Evolutionary conservation across 148 eudicot species (phyloP).

Genomic region (Vaccinium myrtillus): DNA sequence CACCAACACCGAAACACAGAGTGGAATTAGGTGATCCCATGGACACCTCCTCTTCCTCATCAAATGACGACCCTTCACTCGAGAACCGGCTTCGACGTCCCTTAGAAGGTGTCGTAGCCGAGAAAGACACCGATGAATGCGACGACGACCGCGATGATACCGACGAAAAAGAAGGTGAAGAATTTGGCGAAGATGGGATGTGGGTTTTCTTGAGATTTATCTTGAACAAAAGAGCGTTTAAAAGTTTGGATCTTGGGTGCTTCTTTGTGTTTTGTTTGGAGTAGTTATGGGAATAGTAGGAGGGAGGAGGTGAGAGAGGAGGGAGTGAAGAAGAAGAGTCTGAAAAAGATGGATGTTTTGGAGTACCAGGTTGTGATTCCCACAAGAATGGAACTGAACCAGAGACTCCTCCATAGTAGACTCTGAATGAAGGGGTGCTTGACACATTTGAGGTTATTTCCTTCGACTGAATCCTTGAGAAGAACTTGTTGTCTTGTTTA

Average conservation of each 20-base stretch:
- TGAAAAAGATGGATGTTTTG: slow-evolving; percentile 45
- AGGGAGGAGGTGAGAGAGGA: slow-evolving; percentile 57
- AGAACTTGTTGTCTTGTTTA: slow-evolving; percentile 40
- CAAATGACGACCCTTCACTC: slow-evolving; percentile 23
- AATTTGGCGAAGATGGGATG: slow-evolving; percentile 12
- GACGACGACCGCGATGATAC: slow-evolving; percentile 22
- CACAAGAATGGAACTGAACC: slow-evolving; percentile 67
- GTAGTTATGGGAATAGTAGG: slow-evolving; percentile 23
- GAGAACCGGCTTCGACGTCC: slow-evolving; percentile 9
- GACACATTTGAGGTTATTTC: slow-evolving; percentile 30
- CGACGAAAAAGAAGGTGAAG: slow-evolving; percentile 22
- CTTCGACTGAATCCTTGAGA: slow-evolving; percentile 43
- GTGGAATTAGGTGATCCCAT: slow-evolving; percentile 29
- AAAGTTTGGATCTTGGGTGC: slow-evolving; percentile 28
- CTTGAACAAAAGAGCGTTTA: slow-evolving; percentile 22
- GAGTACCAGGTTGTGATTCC: slow-evolving; percentile 89
- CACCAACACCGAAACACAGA: slow-evolving; percentile 32
- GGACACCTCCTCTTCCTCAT: slow-evolving; percentile 16
- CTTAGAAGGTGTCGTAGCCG: neutral
- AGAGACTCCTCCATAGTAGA: slow-evolving; percentile 55
- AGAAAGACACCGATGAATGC: neutral
- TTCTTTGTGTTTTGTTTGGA: slow-evolving; percentile 13
- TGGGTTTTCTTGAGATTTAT: slow-evolving; percentile 20
- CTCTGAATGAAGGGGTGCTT: slow-evolving; percentile 53
- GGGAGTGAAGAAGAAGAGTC: slow-evolving; percentile 37